Evolutionary conservation across 106 monocot species (phyloP).

Genomic region (Apostasia shenzhenica): DNA sequence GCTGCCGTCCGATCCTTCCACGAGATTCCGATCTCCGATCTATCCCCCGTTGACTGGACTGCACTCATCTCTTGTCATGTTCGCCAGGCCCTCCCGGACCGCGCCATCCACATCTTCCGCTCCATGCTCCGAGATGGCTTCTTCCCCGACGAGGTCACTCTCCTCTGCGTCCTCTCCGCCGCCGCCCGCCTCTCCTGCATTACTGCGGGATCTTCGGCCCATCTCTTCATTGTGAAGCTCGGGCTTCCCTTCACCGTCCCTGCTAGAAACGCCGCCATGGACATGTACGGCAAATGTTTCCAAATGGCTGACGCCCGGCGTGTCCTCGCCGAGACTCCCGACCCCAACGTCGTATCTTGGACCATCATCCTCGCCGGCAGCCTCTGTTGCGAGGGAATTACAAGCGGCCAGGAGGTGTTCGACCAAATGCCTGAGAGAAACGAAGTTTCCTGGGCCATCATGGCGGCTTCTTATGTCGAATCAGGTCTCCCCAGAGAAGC

Average conservation of each 20-base stretch:
- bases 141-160: constrained; percentile 34
- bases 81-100: constrained; percentile 14
- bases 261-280: constrained; percentile 32
- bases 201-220: constrained; percentile 24
- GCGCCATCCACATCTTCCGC: constrained; percentile 33
- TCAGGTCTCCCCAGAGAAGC: constrained; percentile 42
- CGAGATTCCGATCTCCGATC: constrained; percentile 10
- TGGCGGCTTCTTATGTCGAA: constrained; percentile 46
- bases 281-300: constrained; percentile 48
- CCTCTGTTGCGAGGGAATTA: constrained; percentile 41
- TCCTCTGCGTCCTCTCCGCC: constrained; percentile 35
- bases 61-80: constrained; percentile 31
- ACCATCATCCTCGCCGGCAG: constrained; percentile 37
- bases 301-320: constrained; percentile 35
- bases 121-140: constrained; percentile 26
- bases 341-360: constrained; percentile 46
- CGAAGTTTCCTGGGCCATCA: constrained; percentile 47
- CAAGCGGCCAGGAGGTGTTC: constrained; percentile 29
- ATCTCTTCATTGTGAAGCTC: constrained; percentile 33
- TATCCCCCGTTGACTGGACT: constrained; percentile 25
- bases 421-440: constrained; percentile 45
- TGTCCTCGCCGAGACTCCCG: constrained; percentile 37
- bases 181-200: constrained; percentile 29
- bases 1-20: constrained; percentile 26
- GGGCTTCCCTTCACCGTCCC: constrained; percentile 23